phyloP scores from a whole-genome alignment of 495 filamentous ascomycete species.

The Ramalina peruviana region DNA sequence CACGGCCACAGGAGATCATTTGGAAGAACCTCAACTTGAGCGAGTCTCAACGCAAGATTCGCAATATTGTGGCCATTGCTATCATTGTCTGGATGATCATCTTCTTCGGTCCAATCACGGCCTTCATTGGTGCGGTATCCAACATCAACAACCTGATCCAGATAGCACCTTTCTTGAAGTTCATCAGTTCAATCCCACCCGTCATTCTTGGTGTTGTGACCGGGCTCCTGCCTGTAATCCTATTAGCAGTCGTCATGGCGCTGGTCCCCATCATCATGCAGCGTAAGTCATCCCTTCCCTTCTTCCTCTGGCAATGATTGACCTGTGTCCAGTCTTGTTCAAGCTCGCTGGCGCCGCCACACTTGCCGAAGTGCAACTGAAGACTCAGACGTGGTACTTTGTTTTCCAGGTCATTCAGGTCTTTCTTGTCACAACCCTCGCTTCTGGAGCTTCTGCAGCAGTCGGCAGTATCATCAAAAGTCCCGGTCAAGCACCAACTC shows the following conservation, averaged over 20 bases:
- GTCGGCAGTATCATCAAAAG: constrained; percentile 45
- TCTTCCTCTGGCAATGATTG: too few species aligned
- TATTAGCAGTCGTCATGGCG: constrained; percentile 75
- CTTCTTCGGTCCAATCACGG: constrained; percentile 89
- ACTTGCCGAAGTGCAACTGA: constrained; percentile 62
- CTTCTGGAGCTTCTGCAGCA: constrained; percentile 45
- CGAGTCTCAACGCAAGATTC: constrained; percentile 73
- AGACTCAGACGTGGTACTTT: constrained; percentile 83
- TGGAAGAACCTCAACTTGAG: constrained; percentile 76
- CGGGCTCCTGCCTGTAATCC: constrained; percentile 63
- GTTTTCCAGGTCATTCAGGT: constrained; percentile 89
- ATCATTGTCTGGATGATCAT: constrained; percentile 69
- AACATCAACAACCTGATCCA: constrained; percentile 55
- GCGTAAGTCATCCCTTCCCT: constrained; percentile 18
- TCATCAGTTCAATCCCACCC: constrained; percentile 55
- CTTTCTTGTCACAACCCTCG: constrained; percentile 72
- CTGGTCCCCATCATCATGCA: constrained; percentile 76
- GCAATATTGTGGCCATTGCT: constrained; percentile 48
- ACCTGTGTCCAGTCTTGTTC: constrained; percentile 29
- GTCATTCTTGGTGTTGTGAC: constrained; percentile 68
- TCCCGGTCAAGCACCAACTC: constrained; percentile 40
- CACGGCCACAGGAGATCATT: constrained; percentile 72
- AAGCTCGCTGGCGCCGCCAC: constrained; percentile 67
- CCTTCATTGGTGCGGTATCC: constrained; percentile 73
- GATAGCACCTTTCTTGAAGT: constrained; percentile 41